Base-by-base conservation (phyloP, 306 rosid species). In the Cotoneaster glaucophyllus region DNA sequence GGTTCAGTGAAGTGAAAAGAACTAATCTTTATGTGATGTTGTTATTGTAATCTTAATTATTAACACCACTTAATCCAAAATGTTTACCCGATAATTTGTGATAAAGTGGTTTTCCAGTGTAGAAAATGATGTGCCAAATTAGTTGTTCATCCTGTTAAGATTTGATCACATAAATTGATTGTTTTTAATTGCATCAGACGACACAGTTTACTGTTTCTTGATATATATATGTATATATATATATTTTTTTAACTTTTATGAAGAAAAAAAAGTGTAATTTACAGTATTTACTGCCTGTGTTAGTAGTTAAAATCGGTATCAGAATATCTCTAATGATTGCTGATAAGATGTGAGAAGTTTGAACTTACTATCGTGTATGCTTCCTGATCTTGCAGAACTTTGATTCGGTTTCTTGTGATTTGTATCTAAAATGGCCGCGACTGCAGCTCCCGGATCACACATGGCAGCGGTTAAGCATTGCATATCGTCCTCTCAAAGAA, bases 341-440 rank as follows among this genome's bases (percentile, higher is more conserved):
- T 44, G 52, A 73, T 64, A 64, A 11, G 18, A 64, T 45, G 29
- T 15, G 24, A 48, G 19, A 75, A n/a, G 17, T 64, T 7, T 44
- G 53, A 22, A 52, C 39, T 45, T 64, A 9, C 29, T n/a, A 2
- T 28, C n/a, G 43, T 0, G 31, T 57, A 14, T 68, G 54, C 65
- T 43, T 69, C 11, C 54, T 15, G 39, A 64, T 78, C 44, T 78
- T 82, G 74, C 78, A 70, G 77, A 74, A 5, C 50, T 48, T 63
- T 54, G 41, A 25, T 73, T 53, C 45, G 56, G 63, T 73, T 73
- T 74, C 76, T 64, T 24, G 64, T 61, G 63, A 65, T 78, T 63
- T 75, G 61, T 25, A 8, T 75, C 52, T 3, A 66, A 74, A 59
- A 81, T 82, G 85, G 80, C 75, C 75, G 19, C 76, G n/a, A 39